Conservation (phyloP, 257 asterid species). For the Sherardia arvensis region DNA sequence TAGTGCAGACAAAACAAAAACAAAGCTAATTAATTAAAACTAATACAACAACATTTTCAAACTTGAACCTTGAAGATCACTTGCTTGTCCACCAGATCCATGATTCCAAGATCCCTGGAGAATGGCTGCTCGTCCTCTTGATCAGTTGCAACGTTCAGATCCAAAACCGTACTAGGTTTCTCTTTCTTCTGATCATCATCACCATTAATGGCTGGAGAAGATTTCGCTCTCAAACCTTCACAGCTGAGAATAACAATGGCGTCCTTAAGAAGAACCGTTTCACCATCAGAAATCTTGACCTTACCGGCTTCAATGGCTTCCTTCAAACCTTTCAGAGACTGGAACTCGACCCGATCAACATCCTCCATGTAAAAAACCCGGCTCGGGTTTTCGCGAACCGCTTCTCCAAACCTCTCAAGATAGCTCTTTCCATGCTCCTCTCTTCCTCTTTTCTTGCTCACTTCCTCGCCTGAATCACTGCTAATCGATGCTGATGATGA, state of each 20-base stretch:
- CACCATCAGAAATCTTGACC: slow-evolving; percentile 25
- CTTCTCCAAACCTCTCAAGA: slow-evolving; percentile 50
- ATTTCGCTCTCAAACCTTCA: slow-evolving; percentile 20
- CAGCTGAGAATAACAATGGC: slow-evolving; percentile 64
- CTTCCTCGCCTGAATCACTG: slow-evolving; percentile 28
- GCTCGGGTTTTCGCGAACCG: slow-evolving; percentile 49
- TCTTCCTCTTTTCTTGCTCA: slow-evolving; percentile 53
- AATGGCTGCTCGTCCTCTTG: slow-evolving; percentile 21
- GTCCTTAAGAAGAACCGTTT: slow-evolving; percentile 43
- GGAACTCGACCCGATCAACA: slow-evolving; percentile 36
- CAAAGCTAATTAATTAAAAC: neutral
- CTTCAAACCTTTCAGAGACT: slow-evolving; percentile 33
- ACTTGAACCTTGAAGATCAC: slow-evolving; percentile 46
- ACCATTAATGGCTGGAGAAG: slow-evolving; percentile 12
- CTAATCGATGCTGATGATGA: neutral
- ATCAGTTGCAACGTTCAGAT: slow-evolving; percentile 66
- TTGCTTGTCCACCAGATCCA: slow-evolving; percentile 49
- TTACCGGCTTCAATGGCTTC: slow-evolving; percentile 39
- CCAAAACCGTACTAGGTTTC: slow-evolving; percentile 26
- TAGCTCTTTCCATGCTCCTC: slow-evolving; percentile 45
- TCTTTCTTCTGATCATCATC: slow-evolving; percentile 5
- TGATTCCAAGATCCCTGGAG: slow-evolving; percentile 20
- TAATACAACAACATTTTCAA: slow-evolving; percentile 17
- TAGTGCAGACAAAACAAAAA: neutral
- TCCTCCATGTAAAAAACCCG: slow-evolving; percentile 68